phyloP scores from a whole-genome alignment of 345 rosid genomes.

The Brassica juncea region DNA sequence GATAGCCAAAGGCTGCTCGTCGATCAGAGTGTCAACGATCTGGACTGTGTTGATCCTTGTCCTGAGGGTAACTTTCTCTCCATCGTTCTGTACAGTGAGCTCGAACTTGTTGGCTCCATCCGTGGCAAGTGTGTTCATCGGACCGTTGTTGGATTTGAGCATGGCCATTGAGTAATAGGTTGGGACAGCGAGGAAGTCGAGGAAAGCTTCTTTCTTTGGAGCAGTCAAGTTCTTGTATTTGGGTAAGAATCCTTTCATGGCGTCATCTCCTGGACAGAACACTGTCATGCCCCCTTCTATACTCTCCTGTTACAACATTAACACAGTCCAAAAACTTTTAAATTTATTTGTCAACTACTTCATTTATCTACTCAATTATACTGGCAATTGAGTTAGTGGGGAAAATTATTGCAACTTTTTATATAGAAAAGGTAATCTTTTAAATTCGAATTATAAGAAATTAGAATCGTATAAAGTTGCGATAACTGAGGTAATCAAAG shows the following conservation, averaged over 20 bases:
- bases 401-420: conserved; percentile 15
- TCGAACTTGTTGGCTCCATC: conserved; percentile 77
- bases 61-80: conserved; percentile 70
- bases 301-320: conserved; percentile 53
- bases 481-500: conserved; percentile 30
- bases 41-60: conserved; percentile 68
- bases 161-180: conserved; percentile 67
- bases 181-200: conserved; percentile 77
- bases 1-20: conserved; percentile 80
- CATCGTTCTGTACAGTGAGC: conserved; percentile 83
- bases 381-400: conserved; percentile 2
- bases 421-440: conserved; percentile 1
- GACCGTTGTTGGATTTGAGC: conserved; percentile 86
- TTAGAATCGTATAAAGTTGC: conserved; percentile 6
- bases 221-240: conserved; percentile 81
- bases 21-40: conserved; percentile 66
- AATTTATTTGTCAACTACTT: not conserved
- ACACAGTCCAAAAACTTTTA: not conserved
- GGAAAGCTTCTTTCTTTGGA: conserved; percentile 61
- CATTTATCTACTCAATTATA: not conserved
- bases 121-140: conserved; percentile 90
- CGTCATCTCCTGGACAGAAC: conserved; percentile 88
- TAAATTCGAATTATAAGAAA: not conserved
- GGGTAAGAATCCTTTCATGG: conserved; percentile 79
- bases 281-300: conserved; percentile 89